Base-by-base conservation (phyloP, 306 rosid genomes). In the Oemleria cerasiformis region DNA sequence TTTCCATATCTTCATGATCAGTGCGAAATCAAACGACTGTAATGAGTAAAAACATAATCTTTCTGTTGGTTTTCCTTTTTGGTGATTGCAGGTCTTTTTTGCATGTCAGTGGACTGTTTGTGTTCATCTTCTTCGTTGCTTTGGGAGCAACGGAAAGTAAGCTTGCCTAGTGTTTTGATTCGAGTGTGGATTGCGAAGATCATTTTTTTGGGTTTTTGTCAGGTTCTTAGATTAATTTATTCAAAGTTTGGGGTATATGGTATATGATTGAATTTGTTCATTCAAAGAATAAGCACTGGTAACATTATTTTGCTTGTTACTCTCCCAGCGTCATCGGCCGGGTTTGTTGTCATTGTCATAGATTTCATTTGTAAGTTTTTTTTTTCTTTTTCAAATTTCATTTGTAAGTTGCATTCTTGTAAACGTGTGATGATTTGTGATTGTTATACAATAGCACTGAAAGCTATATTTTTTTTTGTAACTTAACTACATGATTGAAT, bases 221-320 rank as follows among this genome's bases (percentile, higher is more conserved):
- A 49, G 50, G 17, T 64, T 69, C 42, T 6, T 21, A 50, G 34
- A n/a, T 67, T 1, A 62, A 16, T 72, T 47, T 41, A 1, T 67
- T 68, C 64, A 61, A 58, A 25, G 67, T 58, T 67, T 53, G 65
- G 61, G 78, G 70, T 75, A 75, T 76, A 70, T 43, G 49, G 80
- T 61, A 82, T 71, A 75, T 72, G 77, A 78, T 78, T 60, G 78
- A 58, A 74, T 82, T 78, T 71, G 75, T 74, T 65, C 53, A 53
- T 73, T 73, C 53, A 65, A 58, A 56, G 77, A 77, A 68, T 58
- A 74, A 81, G 76, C 39, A 25, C 53, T n/a, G 56, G 75, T 45
- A 17, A 42, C 68, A 43, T 65, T 45, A 36, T 57, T 38, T 56
- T 68, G 44, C 5, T 72, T 23, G 66, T 51, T 34, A 54, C 67